phyloP scores from a whole-genome alignment of 805 yeast genomes.

The Wickerhamiella sorbophila region DNA sequence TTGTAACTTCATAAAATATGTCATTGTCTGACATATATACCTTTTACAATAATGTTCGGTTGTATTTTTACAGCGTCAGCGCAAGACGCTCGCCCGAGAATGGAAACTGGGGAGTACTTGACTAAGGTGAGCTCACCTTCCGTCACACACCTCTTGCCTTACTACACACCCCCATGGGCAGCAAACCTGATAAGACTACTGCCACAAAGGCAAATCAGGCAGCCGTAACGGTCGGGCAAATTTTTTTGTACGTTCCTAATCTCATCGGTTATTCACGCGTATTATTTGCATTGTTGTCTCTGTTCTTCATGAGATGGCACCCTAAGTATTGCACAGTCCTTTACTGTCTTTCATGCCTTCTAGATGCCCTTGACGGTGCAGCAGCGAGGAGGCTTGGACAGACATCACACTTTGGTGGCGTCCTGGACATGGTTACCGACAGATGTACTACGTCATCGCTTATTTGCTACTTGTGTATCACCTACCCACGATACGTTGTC shows the following conservation, averaged over 20 bases:
- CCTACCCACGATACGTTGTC: slow-evolving; percentile 57
- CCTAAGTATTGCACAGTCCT: slow-evolving; percentile 65
- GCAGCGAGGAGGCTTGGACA: slow-evolving; percentile 86
- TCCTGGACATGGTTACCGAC: slow-evolving; percentile 96
- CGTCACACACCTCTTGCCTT: no score
- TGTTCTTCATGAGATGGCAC: slow-evolving; percentile 67
- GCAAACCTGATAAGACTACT: background rate
- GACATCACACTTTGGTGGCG: slow-evolving; percentile 88
- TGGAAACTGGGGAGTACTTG: no score
- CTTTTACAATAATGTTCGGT: no score
- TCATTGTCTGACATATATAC: no score
- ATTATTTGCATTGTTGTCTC: slow-evolving; percentile 63
- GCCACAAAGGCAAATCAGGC: background rate
- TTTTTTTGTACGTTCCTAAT: slow-evolving; percentile 77
- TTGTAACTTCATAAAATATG: no score
- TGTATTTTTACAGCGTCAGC: no score
- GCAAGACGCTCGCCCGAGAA: no score
- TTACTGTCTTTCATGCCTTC: slow-evolving; percentile 75
- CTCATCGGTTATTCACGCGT: slow-evolving; percentile 83
- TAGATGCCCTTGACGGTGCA: slow-evolving; percentile 93
- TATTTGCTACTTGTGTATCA: slow-evolving; percentile 67
- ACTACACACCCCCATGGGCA: background rate
- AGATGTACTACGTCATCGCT: slow-evolving; percentile 93
- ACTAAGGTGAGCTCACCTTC: no score
- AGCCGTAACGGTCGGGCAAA: slow-evolving; percentile 26